Evolutionary conservation across 192 early-diverging fungal genomes (phyloP).

Genomic region (Gryganskiella cystojenkinii): DNA sequence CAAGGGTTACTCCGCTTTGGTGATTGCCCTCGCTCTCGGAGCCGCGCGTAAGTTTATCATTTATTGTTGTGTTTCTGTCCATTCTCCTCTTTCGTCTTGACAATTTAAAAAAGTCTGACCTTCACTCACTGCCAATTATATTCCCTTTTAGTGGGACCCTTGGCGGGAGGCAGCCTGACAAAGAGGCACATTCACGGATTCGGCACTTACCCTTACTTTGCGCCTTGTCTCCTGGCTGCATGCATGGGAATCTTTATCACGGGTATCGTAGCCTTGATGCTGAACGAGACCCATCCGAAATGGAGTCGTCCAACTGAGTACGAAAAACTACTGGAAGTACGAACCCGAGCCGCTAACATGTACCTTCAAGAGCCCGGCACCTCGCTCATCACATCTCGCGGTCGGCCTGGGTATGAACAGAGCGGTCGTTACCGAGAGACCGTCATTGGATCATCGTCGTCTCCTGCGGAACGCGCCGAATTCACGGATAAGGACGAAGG

Average conservation of each 20-base stretch:
- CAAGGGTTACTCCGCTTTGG: conserved; percentile 28
- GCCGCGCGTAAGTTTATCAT: conserved; percentile 11
- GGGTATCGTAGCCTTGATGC: conserved; percentile 2
- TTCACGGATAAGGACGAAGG: no score
- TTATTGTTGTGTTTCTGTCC: background rate
- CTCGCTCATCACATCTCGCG: background rate
- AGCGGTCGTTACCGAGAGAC: background rate
- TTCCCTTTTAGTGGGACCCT: conserved; percentile 14
- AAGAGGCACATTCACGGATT: conserved; percentile 19
- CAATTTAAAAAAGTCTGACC: background rate
- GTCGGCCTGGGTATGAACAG: conserved; percentile 9
- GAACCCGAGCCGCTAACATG: background rate
- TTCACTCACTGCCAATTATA: background rate
- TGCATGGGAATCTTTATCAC: conserved; percentile 11
- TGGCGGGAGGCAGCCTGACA: conserved; percentile 19
- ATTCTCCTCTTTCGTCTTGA: background rate
- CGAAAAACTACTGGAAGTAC: background rate
- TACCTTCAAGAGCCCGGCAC: background rate
- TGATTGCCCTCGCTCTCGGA: conserved; percentile 28
- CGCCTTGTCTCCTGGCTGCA: conserved; percentile 22
- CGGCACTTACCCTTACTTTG: conserved; percentile 20
- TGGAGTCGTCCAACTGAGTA: conserved; percentile 16
- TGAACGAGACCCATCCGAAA: conserved; percentile 32
- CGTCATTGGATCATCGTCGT: background rate
- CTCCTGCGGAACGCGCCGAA: no score